These are phyloP conservation scores for Pseudozyma flocculosa DNA, from an alignment of 1,284 basidiomycete genomes.

Conservation along the genomic window DNA sequence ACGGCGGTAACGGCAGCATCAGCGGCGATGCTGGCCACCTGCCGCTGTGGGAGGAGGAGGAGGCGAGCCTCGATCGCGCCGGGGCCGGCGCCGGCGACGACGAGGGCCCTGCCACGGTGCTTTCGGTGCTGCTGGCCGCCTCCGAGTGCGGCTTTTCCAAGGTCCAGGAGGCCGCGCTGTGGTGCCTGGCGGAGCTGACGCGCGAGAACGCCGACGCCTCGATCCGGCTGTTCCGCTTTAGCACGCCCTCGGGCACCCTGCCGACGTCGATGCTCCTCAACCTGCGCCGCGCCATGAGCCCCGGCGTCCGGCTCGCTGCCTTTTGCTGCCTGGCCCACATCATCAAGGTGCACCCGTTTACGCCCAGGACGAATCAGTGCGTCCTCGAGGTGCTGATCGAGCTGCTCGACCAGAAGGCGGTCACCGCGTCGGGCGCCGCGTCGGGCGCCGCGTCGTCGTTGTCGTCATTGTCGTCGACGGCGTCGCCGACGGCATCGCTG, in stretches of 20 bases:
- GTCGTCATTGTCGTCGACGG: too few species aligned
- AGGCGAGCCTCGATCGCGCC: conserved; percentile 3
- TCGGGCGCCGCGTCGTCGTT: conserved; percentile 4
- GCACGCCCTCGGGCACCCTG: conserved; percentile 32
- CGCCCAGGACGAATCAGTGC: conserved; percentile 40
- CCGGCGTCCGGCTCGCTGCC: conserved; percentile 45
- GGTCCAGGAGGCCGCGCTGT: conserved; percentile 46
- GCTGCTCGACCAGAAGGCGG: conserved; percentile 26
- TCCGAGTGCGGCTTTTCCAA: conserved; percentile 43
- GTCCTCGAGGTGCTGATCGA: conserved; percentile 48
- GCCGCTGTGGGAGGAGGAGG: conserved; percentile 23
- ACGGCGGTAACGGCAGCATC: background rate
- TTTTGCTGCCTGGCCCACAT: conserved; percentile 48
- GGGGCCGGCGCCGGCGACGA: conserved; percentile 6
- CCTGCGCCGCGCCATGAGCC: conserved; percentile 28
- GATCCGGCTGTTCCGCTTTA: conserved; percentile 17
- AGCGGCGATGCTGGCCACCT: conserved; percentile 14
- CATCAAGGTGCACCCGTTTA: conserved; percentile 44
- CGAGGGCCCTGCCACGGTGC: conserved; percentile 1
- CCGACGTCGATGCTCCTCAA: conserved; percentile 43
- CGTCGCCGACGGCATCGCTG: background rate
- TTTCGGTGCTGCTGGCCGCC: conserved; percentile 33
- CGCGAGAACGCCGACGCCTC: conserved; percentile 28
- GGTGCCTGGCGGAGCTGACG: conserved; percentile 40
- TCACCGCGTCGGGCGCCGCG: conserved; percentile 5